Percentiles rank a stretch among this genome's conserved stretches.
phyloP scores from a whole-genome alignment of 768 basidiomycete species.

The Phylloporus sp. region DNA sequence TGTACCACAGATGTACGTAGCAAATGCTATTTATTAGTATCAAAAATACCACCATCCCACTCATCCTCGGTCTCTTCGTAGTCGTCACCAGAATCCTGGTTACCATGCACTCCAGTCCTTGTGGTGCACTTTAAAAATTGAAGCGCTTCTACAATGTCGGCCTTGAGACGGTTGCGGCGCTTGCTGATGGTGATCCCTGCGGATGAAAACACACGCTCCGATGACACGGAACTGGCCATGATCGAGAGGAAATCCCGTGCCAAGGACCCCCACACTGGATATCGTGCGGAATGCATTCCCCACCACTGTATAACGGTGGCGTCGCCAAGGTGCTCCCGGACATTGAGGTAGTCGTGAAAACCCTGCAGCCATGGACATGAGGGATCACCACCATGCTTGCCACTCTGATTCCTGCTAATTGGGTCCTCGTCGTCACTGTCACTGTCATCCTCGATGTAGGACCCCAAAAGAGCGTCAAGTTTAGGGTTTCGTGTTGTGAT shows the following conservation, averaged over 20 bases:
- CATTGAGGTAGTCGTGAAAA: slow-evolving; percentile 10
- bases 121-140: slow-evolving; percentile 3
- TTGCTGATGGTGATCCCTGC: slow-evolving; percentile 7
- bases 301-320: slow-evolving; percentile 7
- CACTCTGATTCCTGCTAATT: background rate
- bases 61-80: background rate
- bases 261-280: slow-evolving; percentile 6
- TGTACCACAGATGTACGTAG: background rate
- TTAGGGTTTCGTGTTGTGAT: slow-evolving; percentile 6
- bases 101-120: background rate
- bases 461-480: slow-evolving; percentile 1
- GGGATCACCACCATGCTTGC: background rate
- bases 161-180: slow-evolving; percentile 2
- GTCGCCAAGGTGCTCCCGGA: background rate
- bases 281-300: background rate
- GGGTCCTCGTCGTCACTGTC: background rate
- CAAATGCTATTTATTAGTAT: background rate
- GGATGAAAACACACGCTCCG: background rate
- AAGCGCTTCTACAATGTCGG: background rate
- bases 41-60: slow-evolving; percentile 1
- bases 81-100: background rate
- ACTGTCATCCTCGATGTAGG: background rate
- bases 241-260: background rate
- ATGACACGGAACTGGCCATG: slow-evolving; percentile 6
- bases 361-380: slow-evolving; percentile 1